phyloP scores from a whole-genome alignment of 495 filamentous ascomycete genomes.

The Aspergillus nanangensis region DNA sequence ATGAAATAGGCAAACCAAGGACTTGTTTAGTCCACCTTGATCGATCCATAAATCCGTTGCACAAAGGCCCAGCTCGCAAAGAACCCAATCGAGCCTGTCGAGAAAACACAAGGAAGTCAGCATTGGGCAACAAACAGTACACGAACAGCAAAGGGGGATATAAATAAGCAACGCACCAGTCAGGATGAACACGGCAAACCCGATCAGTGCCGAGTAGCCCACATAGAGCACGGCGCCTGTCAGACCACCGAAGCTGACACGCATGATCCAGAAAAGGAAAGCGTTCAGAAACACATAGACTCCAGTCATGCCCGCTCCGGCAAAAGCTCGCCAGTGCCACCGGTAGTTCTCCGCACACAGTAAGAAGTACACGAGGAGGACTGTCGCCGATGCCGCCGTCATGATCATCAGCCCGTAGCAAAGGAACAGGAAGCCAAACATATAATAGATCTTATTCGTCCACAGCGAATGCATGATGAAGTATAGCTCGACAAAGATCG shows the following conservation, averaged over 20 bases:
- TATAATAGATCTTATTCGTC: conserved; percentile 98
- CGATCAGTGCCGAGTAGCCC: conserved; percentile 85
- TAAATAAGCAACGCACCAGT: conserved; percentile 61
- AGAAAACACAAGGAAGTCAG: no score
- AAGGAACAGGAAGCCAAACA: conserved; percentile 98
- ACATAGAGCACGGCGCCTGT: conserved; percentile 87
- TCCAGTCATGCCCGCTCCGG: conserved; percentile 80
- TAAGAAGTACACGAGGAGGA: conserved; percentile 90
- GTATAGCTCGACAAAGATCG: conserved; percentile 96
- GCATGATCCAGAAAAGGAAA: conserved; percentile 80
- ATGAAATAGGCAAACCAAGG: background rate
- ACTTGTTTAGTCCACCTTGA: conserved; percentile 78
- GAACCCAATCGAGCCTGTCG: conserved; percentile 96
- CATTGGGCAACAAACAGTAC: conserved; percentile 14
- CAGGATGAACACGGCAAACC: conserved; percentile 86
- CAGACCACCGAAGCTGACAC: conserved; percentile 77
- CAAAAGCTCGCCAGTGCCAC: conserved; percentile 96
- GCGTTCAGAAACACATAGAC: conserved; percentile 87
- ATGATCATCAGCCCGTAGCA: conserved; percentile 98
- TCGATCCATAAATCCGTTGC: conserved; percentile 86
- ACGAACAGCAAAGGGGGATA: conserved; percentile 6
- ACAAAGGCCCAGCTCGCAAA: conserved; percentile 93
- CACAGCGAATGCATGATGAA: conserved; percentile 98
- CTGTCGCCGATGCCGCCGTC: conserved; percentile 85
- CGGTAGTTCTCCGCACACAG: conserved; percentile 96